Base-by-base conservation (phyloP, 2,329 filamentous ascomycete genomes). In the Emergomyces orientalis region DNA sequence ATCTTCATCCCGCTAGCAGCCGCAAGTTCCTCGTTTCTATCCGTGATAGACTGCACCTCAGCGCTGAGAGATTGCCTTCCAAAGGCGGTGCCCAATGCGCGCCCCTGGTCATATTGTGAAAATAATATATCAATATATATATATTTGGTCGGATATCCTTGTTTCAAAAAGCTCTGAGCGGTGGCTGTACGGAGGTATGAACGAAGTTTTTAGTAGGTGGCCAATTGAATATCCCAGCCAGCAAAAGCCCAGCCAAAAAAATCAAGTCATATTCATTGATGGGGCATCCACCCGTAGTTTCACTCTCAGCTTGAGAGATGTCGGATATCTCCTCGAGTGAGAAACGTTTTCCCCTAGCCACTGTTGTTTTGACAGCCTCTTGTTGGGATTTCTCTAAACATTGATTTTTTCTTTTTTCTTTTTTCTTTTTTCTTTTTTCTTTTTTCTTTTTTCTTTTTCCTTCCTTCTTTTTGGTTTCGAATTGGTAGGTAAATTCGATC, bases 11-110 rank as follows among this genome's bases (percentile, higher is more conserved):
- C 25, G 27, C 39, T 6, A 25, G 34, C 54, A 41, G 54, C 37
- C 1, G 54, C 37, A 30, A 41, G 37, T 14, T 32, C 22, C 41
- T 60, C 58, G 27, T 60, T 60, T 37, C 30, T 13, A n/a, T 49
- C 58, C 19, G 58, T 41, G 45, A 60, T 51, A 13, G 58, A 60
- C 58, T 60, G 58, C 32, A 60, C 58, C 22, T 51, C 58, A n/a
- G 58, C 58, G 43, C 58, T 60, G 13, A 60, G 45, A 11, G 43
- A 60, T 25, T 60, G 22, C 13, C 14, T 49, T 14, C 39, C 58
- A 1, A 27, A n/a, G 5, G 6, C 4, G 4, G 41, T 30, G 14
- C 58, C 58, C 13, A 60, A 34, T 17, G n/a, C 43, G n/a, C 58
- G 43, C 19, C 32, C 22, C 32, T 57, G 14, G 17, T 8, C 4